These are phyloP conservation scores for Boletus barrowsii DNA, from an alignment of 768 basidiomycete genomes.

Conservation along the genomic window DNA sequence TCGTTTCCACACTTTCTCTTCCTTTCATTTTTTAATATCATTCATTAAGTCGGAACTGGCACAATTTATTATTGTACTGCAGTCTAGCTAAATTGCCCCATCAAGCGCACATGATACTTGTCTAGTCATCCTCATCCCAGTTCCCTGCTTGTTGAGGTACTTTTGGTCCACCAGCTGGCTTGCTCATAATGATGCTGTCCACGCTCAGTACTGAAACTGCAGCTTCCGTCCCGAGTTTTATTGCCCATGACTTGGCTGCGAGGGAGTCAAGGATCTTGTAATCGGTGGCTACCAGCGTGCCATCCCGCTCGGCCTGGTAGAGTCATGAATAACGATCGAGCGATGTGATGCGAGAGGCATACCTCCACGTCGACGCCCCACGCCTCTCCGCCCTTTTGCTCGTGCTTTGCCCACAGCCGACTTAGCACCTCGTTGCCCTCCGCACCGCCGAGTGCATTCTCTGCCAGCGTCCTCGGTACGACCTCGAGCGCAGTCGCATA, in stretches of 20 bases:
- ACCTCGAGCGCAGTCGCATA: slow-evolving; percentile 91
- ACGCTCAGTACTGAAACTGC: slow-evolving; percentile 89
- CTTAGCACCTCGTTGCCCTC: slow-evolving; percentile 93
- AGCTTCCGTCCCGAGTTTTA: slow-evolving; percentile 87
- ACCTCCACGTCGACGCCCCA: slow-evolving; percentile 94
- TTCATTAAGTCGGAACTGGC: slow-evolving; percentile 20
- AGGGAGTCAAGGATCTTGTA: slow-evolving; percentile 82
- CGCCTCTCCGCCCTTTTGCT: slow-evolving; percentile 62
- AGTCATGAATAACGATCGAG: neutral
- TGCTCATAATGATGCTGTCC: slow-evolving; percentile 97
- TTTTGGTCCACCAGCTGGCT: slow-evolving; percentile 87
- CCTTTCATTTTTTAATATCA: slow-evolving; percentile 3
- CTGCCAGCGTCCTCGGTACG: slow-evolving; percentile 86
- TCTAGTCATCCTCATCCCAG: slow-evolving; percentile 72
- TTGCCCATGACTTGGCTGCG: slow-evolving; percentile 86
- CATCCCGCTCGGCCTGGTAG: slow-evolving; percentile 69
- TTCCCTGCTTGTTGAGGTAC: slow-evolving; percentile 83
- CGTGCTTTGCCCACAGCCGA: slow-evolving; percentile 87
- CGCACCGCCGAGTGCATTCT: slow-evolving; percentile 90
- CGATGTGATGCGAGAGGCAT: slow-evolving; percentile 5
- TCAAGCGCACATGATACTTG: slow-evolving; percentile 11
- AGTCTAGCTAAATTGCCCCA: slow-evolving; percentile 13
- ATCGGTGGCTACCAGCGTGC: slow-evolving; percentile 62
- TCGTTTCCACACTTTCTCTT: neutral
- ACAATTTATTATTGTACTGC: slow-evolving; percentile 30